Conservation (phyloP, 106 monocot species). For the Chionographis japonica region DNA sequence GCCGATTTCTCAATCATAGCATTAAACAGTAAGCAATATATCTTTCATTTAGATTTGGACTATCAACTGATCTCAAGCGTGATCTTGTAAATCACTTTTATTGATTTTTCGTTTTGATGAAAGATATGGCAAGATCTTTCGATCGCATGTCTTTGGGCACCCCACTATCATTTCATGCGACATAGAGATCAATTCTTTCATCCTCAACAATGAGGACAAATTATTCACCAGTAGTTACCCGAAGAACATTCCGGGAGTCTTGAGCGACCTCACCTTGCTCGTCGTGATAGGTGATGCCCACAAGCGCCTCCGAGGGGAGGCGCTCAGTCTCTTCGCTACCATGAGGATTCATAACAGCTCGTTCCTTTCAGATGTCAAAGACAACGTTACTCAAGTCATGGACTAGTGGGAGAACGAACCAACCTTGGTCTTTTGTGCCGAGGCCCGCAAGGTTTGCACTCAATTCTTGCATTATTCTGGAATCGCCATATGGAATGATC, state of each 20-base stretch:
- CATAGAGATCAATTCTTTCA: conserved; percentile 27
- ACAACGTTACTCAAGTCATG: conserved; percentile 8
- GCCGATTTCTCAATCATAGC: conserved; percentile 21
- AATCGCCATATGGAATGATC: not conserved
- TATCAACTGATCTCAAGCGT: not conserved
- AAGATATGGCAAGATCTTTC: conserved; percentile 35
- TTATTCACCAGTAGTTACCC: conserved; percentile 27
- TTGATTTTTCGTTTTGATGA: not conserved
- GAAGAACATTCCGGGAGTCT: conserved; percentile 10
- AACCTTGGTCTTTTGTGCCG: conserved; percentile 7
- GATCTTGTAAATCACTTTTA: not conserved
- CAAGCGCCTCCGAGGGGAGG: conserved; percentile 14
- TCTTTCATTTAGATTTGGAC: not conserved
- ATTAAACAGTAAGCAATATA: conserved; percentile 9
- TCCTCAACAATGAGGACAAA: conserved; percentile 34
- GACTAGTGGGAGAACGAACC: conserved; percentile 21
- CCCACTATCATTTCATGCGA: conserved; percentile 34
- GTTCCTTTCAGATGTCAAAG: conserved; percentile 20
- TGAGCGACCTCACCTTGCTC: conserved; percentile 19
- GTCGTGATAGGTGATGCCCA: conserved; percentile 17
- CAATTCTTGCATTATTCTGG: not conserved
- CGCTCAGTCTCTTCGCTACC: conserved; percentile 12
- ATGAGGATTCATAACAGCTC: not conserved
- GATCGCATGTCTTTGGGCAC: conserved; percentile 24
- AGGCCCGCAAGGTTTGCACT: conserved; percentile 28